Evolutionary conservation across 352 stramenopile genomes (phyloP), one percentile per base, ranked within the genome.

Genomic region (Globisporangium perplexum): DNA sequence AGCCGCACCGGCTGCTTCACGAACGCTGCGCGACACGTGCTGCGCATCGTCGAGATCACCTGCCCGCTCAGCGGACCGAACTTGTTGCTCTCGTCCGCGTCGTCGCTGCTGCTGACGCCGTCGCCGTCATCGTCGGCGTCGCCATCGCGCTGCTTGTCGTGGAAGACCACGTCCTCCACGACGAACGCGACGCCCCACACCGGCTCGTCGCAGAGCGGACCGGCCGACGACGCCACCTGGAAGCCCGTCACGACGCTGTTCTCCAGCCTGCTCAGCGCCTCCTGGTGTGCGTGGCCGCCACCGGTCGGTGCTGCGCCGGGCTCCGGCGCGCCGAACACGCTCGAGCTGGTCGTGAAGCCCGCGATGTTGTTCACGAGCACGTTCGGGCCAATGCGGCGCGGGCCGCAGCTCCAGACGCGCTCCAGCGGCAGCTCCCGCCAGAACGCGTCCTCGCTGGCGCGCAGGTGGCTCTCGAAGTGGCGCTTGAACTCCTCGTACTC

Each of bases 161-260:
- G 64, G 33, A 93, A 71, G 36, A 72, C 55, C 4, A 97, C 63
- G 38, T 90, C 71, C 44, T 97, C 84, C 20, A 98, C 63, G 35
- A 95, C 59, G 44, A 97, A 96, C 12, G 82, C 78, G 5, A 97
- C 85, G 22, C 90, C 88, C 73, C 86, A 97, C 18, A 97, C 68
- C 3, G 88, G 88, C 60, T 98, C 93, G 30, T 91, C 83, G 45
- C 85, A 96, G 23, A 98, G 61, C 10, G 92, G 92, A 46, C 93
- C 93, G 23, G 83, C 74, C 3, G 71, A 63, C 5, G 86, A 74
- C 4, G 86, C 75, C 62, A 93, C 81, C 58, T 95, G 83, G 33
- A 95, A 95, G 5, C 86, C 83, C 14, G 81, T 93, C 38, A 92
- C 68, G 18, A 93, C 77, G 51, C 77, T 90, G 54, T 85, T 91